phyloP scores from a whole-genome alignment of 305 asterid genomes.

The Fraxinus baroniana region DNA sequence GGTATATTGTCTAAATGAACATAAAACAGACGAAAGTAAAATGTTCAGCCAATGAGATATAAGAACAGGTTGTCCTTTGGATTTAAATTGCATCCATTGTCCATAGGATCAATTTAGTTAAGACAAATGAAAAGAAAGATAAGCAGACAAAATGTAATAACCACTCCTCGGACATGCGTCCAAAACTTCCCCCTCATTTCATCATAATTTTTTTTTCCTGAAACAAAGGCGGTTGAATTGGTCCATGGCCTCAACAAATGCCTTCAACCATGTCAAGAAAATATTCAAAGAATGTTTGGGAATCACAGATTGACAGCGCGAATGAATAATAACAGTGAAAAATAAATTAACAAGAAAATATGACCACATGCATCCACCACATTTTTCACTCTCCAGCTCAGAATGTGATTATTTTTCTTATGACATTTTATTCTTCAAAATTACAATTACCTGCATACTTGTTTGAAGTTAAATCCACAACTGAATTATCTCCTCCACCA shows the following conservation, averaged over 20 bases:
- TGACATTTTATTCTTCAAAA: neutral
- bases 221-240: neutral
- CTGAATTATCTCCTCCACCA: slow-evolving; percentile 73
- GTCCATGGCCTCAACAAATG: neutral
- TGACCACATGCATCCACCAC: neutral
- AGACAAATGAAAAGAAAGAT: neutral
- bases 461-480: slow-evolving; percentile 90
- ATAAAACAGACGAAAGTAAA: neutral
- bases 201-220: neutral
- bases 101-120: neutral
- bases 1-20: neutral
- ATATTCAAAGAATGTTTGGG: neutral
- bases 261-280: neutral
- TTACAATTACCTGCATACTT: slow-evolving; percentile 74
- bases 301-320: neutral
- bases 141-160: neutral
- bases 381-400: neutral
- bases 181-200: neutral
- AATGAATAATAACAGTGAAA: neutral
- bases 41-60: neutral
- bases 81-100: neutral
- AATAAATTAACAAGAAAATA: neutral
- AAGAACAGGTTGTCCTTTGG: neutral
- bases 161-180: neutral
- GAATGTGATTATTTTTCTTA: neutral